Conservation (phyloP, 2,329 filamentous ascomycete species). For the Botrytis deweyae region DNA sequence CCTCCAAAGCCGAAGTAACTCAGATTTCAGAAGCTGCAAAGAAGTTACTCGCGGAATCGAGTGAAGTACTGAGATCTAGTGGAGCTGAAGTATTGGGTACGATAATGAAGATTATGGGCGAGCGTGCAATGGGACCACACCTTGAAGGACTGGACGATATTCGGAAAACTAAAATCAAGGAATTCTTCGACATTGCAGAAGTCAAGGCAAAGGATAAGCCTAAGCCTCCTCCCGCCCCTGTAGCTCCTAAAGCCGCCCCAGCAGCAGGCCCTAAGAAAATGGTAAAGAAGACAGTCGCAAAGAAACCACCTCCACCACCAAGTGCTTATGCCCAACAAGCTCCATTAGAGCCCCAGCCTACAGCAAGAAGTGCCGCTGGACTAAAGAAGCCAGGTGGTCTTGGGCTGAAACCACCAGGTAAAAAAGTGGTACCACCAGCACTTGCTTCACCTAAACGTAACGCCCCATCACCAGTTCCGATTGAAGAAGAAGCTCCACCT, state of each 20-base stretch:
- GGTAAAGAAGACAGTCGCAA: conserved; percentile 43
- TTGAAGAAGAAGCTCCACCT: conserved; percentile 41
- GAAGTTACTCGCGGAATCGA: conserved; percentile 87
- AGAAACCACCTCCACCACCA: conserved; percentile 48
- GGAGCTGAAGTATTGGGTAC: conserved; percentile 92
- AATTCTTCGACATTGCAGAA: conserved; percentile 78
- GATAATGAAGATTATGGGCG: conserved; percentile 97
- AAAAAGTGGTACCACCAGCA: conserved; percentile 47
- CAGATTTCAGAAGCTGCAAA: conserved; percentile 85
- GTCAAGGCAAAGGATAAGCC: conserved; percentile 91
- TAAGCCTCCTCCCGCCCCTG: conserved; percentile 70
- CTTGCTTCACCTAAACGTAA: conserved; percentile 51
- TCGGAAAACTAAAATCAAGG: conserved; percentile 91
- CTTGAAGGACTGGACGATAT: conserved; percentile 94
- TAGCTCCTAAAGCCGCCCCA: conserved; percentile 53
- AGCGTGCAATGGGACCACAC: conserved; percentile 90
- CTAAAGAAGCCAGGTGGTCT: conserved; percentile 56
- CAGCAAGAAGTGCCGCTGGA: conserved; percentile 49
- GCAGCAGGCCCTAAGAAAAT: conserved; percentile 47
- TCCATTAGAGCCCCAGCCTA: conserved; percentile 58
- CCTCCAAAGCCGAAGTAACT: conserved; percentile 78
- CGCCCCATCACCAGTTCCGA: conserved; percentile 49
- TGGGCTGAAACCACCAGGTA: conserved; percentile 57
- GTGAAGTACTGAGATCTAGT: conserved; percentile 78
- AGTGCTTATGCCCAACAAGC: conserved; percentile 50